Evolutionary conservation across 495 filamentous ascomycete genomes (phyloP).

Genomic region (Parathielavia hyrcaniae): DNA sequence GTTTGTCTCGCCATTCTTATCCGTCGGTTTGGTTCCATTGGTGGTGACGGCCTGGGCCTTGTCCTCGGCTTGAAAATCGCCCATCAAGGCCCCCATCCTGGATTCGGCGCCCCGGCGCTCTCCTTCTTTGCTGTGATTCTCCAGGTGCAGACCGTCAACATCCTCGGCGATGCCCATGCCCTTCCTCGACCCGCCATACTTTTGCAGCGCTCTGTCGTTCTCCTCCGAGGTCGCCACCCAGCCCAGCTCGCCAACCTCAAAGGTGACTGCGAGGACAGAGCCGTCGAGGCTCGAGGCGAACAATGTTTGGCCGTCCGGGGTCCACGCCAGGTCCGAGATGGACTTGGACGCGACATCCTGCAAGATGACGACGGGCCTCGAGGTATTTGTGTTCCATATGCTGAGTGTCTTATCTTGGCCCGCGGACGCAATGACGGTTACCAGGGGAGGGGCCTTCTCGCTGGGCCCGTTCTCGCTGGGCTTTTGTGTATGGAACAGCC

Average conservation of each 20-base stretch:
- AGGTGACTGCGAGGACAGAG: slow-evolving; percentile 63
- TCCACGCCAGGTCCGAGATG: slow-evolving; percentile 91
- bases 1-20: slow-evolving; percentile 36
- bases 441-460: slow-evolving; percentile 44
- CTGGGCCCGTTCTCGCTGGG: slow-evolving; percentile 42
- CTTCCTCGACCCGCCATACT: slow-evolving; percentile 80
- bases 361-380: slow-evolving; percentile 77
- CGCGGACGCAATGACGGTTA: slow-evolving; percentile 93
- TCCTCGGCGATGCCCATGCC: slow-evolving; percentile 86
- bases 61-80: slow-evolving; percentile 53
- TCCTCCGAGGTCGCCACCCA: slow-evolving; percentile 63
- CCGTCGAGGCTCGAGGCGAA: slow-evolving; percentile 86
- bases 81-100: slow-evolving; percentile 96
- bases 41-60: slow-evolving; percentile 33
- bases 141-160: slow-evolving; percentile 74
- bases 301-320: slow-evolving; percentile 79
- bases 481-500: slow-evolving; percentile 70
- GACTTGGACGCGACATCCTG: slow-evolving; percentile 85
- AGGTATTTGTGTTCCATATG: slow-evolving; percentile 94
- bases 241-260: slow-evolving; percentile 45
- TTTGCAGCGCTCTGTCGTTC: slow-evolving; percentile 85
- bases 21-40: slow-evolving; percentile 39
- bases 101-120: slow-evolving; percentile 86
- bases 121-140: slow-evolving; percentile 85
- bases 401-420: slow-evolving; percentile 93